Evolutionary conservation across 2,329 filamentous ascomycete genomes (phyloP).

Genomic region (Claviceps digitariae): DNA sequence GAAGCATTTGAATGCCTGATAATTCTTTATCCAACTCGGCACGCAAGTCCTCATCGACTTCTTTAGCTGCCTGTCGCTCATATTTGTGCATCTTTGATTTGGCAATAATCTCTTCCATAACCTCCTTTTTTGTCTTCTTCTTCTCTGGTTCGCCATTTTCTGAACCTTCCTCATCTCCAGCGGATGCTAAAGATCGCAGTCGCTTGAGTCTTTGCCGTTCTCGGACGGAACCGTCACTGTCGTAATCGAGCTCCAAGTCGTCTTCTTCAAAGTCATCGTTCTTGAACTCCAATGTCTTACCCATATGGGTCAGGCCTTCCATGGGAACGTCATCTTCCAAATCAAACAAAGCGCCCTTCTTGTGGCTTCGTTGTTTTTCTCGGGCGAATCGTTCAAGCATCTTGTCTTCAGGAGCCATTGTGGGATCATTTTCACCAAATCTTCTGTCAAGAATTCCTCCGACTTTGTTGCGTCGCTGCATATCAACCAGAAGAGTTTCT

Average conservation of each 20-base stretch:
- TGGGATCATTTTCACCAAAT: conserved; percentile 90
- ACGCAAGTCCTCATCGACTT: conserved; percentile 81
- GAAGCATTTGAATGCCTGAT: conserved; percentile 57
- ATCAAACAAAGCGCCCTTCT: conserved; percentile 73
- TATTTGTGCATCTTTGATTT: conserved; percentile 96
- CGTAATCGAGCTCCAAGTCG: conserved; percentile 49
- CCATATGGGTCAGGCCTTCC: conserved; percentile 66
- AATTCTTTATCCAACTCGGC: conserved; percentile 76
- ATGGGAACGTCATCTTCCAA: conserved; percentile 59
- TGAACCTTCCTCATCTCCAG: conserved; percentile 31
- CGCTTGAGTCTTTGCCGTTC: conserved; percentile 43
- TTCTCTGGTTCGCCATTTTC: conserved; percentile 53
- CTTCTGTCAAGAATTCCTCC: conserved; percentile 86
- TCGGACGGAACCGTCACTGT: conserved; percentile 41
- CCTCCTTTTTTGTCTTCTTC: conserved; percentile 91
- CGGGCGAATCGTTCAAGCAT: conserved; percentile 82
- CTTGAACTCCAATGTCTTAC: conserved; percentile 57
- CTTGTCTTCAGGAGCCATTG: conserved; percentile 84
- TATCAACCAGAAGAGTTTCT: conserved; percentile 74
- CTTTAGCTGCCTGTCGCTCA: conserved; percentile 82
- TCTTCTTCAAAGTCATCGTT: conserved; percentile 67
- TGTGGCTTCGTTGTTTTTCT: conserved; percentile 70
- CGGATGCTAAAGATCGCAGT: conserved; percentile 30
- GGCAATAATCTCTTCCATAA: conserved; percentile 95
- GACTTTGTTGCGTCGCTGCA: conserved; percentile 79